phyloP scores from a whole-genome alignment of 768 basidiomycete genomes.

The Tricholoma hemisulphureum region DNA sequence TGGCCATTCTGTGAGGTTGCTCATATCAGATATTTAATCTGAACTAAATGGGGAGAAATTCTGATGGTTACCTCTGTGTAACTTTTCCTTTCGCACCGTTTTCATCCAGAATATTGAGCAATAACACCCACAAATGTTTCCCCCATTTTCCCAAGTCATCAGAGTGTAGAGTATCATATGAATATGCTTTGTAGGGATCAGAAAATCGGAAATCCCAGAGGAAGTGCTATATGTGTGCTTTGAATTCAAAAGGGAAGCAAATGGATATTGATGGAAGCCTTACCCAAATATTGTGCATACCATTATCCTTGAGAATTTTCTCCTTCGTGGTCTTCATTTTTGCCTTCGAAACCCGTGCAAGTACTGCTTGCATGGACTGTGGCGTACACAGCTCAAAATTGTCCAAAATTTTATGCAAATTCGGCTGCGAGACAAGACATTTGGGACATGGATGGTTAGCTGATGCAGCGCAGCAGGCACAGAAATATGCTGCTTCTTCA shows the following conservation, averaged over 20 bases:
- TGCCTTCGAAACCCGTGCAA: conserved; percentile 9
- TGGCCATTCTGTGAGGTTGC: conserved; percentile 20
- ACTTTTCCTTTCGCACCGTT: conserved; percentile 11
- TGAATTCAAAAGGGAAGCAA: neutral
- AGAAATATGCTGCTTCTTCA: conserved; percentile 28
- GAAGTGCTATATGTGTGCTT: conserved; percentile 20
- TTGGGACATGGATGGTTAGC: conserved; percentile 31
- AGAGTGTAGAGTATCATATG: conserved; percentile 30
- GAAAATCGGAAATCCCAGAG: conserved; percentile 26
- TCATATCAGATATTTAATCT: neutral
- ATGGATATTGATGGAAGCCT: conserved; percentile 1
- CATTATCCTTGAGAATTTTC: conserved; percentile 18
- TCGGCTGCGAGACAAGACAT: conserved; percentile 23
- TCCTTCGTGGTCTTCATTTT: conserved; percentile 12
- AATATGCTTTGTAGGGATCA: conserved; percentile 20
- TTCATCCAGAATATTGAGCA: conserved; percentile 18
- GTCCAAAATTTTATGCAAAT: conserved; percentile 19
- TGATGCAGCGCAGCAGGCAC: conserved; percentile 20
- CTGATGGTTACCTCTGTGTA: conserved; percentile 15
- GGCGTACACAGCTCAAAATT: conserved; percentile 15
- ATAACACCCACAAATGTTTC: conserved; percentile 21
- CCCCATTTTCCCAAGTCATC: conserved; percentile 28
- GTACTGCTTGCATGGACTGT: conserved; percentile 17
- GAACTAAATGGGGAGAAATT: neutral
- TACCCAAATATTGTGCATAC: conserved; percentile 22